These are phyloP conservation scores for Lactifluus subvellereus DNA, from an alignment of 768 basidiomycete species.

Conservation along the genomic window DNA sequence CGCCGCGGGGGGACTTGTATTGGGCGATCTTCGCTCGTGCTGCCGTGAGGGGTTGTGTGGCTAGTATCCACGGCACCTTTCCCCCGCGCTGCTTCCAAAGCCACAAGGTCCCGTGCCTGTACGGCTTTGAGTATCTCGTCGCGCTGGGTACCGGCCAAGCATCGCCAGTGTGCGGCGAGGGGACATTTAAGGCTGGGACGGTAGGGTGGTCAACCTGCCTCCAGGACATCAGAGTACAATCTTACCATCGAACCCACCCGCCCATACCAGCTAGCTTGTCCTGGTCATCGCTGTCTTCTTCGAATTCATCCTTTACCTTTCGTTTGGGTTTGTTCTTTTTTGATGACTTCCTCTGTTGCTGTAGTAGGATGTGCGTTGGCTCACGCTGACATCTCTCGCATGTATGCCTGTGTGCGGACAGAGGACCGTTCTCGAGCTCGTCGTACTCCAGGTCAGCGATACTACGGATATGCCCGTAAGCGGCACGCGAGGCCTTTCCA, in stretches of 20 bases:
- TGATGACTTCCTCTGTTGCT: slow-evolving; percentile 31
- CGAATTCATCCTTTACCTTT: slow-evolving; percentile 45
- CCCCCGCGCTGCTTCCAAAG: slow-evolving; percentile 32
- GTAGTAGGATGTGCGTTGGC: slow-evolving; percentile 53
- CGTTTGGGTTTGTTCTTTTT: slow-evolving; percentile 35
- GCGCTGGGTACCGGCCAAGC: slow-evolving; percentile 57
- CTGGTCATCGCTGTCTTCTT: slow-evolving; percentile 52
- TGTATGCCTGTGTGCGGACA: slow-evolving; percentile 53
- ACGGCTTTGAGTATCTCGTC: slow-evolving; percentile 70
- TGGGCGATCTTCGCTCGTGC: background rate
- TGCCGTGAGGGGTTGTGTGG: background rate
- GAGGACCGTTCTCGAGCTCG: slow-evolving; percentile 49
- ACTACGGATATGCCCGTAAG: slow-evolving; percentile 44
- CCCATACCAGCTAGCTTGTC: slow-evolving; percentile 49
- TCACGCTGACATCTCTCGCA: slow-evolving; percentile 67
- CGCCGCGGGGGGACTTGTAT: slow-evolving; percentile 10
- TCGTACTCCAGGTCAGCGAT: slow-evolving; percentile 39
- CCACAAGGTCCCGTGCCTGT: slow-evolving; percentile 43
- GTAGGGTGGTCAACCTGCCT: slow-evolving; percentile 16
- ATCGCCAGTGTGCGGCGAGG: slow-evolving; percentile 71
- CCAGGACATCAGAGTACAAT: slow-evolving; percentile 11
- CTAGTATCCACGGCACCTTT: slow-evolving; percentile 5
- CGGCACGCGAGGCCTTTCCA: slow-evolving; percentile 38
- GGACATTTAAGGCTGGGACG: slow-evolving; percentile 64
- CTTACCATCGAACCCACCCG: slow-evolving; percentile 83